Evolutionary conservation across 1,139 yeast species (phyloP).

Genomic region (Candida mesenterica): DNA sequence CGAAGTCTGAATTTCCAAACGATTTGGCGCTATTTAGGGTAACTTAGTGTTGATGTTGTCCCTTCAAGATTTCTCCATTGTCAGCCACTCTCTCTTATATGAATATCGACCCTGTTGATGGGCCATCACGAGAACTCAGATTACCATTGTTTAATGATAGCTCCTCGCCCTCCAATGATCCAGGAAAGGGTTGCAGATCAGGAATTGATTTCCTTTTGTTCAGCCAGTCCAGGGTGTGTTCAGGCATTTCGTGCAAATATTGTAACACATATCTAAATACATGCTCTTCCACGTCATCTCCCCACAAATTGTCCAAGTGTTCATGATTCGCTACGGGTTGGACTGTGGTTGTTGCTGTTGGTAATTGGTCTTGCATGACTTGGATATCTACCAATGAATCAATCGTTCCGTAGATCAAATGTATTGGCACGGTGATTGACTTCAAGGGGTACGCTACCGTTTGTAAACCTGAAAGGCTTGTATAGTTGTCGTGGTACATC

Average conservation of each 20-base stretch:
- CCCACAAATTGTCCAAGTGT: conserved; percentile 91
- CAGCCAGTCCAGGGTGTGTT: too few species aligned
- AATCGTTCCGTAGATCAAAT: conserved; percentile 71
- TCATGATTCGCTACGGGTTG: conserved; percentile 65
- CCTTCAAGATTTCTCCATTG: too few species aligned
- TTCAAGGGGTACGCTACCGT: conserved; percentile 46
- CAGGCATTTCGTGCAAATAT: conserved; percentile 18
- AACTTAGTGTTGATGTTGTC: too few species aligned
- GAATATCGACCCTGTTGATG: neutral
- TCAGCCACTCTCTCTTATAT: neutral
- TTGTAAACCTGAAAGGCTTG: conserved; percentile 35
- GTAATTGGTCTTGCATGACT: conserved; percentile 62
- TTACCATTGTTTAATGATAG: neutral
- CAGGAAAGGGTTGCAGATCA: neutral
- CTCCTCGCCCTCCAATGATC: neutral
- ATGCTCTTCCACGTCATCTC: conserved; percentile 55
- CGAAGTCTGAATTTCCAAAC: too few species aligned
- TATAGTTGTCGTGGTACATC: conserved; percentile 69
- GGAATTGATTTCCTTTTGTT: neutral
- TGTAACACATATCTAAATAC: conserved; percentile 53
- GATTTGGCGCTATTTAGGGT: too few species aligned
- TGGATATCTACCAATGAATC: conserved; percentile 87
- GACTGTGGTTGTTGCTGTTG: conserved; percentile 30
- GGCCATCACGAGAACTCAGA: neutral
- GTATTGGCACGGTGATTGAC: conserved; percentile 68